Evolutionary conservation across 2,329 filamentous ascomycete genomes (phyloP), one percentile per base, ranked within the genome.

Genomic region (Apiospora phragmitis): DNA sequence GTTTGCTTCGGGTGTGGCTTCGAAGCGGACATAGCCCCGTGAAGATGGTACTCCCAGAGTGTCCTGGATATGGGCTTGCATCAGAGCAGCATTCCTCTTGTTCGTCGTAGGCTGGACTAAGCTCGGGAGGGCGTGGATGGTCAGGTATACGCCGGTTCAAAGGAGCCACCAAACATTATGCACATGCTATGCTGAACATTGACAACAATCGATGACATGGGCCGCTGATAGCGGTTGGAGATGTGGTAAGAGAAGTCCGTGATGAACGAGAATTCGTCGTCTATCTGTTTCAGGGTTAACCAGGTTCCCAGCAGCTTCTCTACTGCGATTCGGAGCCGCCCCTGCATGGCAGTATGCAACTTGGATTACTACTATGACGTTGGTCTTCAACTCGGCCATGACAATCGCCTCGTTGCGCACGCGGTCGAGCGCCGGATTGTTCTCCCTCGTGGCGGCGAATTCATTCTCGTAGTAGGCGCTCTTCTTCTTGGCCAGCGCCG

Each of bases 71-170:
- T 93, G 91, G n/a, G 85, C 86, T 78, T 96, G 93, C 4, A 97
- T 88, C 24, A 97, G 82, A n/a, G 87, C 86, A 0, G 93, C 90
- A 79, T 95, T 96, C 73, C 94, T 90, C 79, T 93, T 92, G 82
- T 97, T 97, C 68, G 90, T 93, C 4, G 90, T 88, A 0, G 93
- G 89, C 72, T 91, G 90, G 70, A 96, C 83, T 73, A 93, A 87
- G 14, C 85, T 85, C 1, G 92, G 86, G 12, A 96, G 85, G 0
- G 93, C 91, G 45, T 88, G 91, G 71, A 97, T 88, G 43, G 89
- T 92, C 77, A 97, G 71, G 91, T 87, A 78, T 97, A 98, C 26
- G 93, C 93, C 4, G 93, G 92, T 68, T 94, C 92, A 73, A 93
- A 92, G 6, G 90, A 91, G 45, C 91, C 92, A 1, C 89, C 92